Percentiles rank a stretch among this genome's conserved stretches.
phyloP scores from a whole-genome alignment of 139 green algal genomes.

The Micractinium conductrix region DNA sequence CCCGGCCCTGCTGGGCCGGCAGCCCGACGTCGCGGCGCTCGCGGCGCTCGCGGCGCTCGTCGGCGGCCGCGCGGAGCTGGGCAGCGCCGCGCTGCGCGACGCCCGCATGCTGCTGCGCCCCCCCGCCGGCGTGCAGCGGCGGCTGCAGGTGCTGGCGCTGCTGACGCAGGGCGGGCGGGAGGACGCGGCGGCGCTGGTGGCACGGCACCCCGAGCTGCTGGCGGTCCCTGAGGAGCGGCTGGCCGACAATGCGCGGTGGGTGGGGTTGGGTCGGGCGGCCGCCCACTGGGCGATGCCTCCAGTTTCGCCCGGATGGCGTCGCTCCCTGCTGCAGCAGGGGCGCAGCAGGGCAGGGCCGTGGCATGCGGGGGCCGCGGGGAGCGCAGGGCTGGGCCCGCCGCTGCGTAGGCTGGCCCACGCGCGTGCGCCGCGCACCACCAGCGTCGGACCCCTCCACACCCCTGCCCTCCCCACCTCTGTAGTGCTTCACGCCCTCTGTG shows the following conservation, averaged over 20 bases:
- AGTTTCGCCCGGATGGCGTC: no score
- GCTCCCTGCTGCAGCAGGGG: no score
- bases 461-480: no score
- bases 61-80: not conserved
- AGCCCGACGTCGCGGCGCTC: not conserved
- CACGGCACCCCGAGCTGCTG: not conserved
- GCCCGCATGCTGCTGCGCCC: not conserved
- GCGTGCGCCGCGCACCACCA: no score
- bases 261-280: not conserved
- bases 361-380: no score
- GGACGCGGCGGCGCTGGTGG: not conserved
- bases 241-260: not conserved
- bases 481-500: not conserved
- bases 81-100: not conserved
- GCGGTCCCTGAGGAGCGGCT: not conserved
- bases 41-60: not conserved
- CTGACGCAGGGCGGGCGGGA: not conserved
- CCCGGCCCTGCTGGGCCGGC: not conserved
- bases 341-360: no score
- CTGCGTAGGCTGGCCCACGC: no score
- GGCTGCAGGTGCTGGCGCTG: constrained; percentile 1
- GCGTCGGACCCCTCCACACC: no score
- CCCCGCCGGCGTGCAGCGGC: not conserved
- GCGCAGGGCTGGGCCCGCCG: no score
- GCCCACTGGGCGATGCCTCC: no score